A percentile compares a stretch with the other conserved stretches of the same genome.
These are phyloP conservation scores for Gossypium stocksii DNA, from an alignment of 345 rosid genomes.

Conservation along the genomic window DNA sequence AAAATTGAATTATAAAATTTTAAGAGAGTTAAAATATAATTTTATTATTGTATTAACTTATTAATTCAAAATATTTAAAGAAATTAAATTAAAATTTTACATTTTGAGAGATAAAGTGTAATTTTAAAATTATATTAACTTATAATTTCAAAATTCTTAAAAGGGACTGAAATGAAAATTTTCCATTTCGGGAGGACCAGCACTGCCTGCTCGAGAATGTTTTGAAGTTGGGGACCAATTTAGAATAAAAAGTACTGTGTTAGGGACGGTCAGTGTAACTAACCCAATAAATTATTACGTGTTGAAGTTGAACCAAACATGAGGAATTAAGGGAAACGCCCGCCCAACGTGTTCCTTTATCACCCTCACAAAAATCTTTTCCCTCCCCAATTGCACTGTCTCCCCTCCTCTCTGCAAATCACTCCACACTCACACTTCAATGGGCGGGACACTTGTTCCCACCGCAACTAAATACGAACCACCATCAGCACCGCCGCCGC, in stretches of 20 bases:
- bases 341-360: constrained; percentile 35
- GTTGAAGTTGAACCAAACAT: not conserved
- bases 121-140: not conserved
- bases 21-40: no score
- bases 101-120: not conserved
- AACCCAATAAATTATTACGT: not conserved
- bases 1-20: no score
- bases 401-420: not conserved
- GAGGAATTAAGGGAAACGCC: constrained; percentile 9
- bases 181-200: no score
- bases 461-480: constrained; percentile 21
- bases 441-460: constrained; percentile 31
- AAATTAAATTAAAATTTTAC: no score
- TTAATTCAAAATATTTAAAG: no score
- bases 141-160: not conserved
- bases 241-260: not conserved
- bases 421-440: not conserved
- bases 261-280: not conserved
- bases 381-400: not conserved
- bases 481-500: not conserved
- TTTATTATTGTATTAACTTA: no score
- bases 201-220: not conserved
- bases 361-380: constrained; percentile 25
- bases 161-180: no score
- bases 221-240: not conserved